These are phyloP conservation scores for Colletotrichum sp. DNA, from an alignment of 2,329 filamentous ascomycete genomes.

Conservation along the genomic window DNA sequence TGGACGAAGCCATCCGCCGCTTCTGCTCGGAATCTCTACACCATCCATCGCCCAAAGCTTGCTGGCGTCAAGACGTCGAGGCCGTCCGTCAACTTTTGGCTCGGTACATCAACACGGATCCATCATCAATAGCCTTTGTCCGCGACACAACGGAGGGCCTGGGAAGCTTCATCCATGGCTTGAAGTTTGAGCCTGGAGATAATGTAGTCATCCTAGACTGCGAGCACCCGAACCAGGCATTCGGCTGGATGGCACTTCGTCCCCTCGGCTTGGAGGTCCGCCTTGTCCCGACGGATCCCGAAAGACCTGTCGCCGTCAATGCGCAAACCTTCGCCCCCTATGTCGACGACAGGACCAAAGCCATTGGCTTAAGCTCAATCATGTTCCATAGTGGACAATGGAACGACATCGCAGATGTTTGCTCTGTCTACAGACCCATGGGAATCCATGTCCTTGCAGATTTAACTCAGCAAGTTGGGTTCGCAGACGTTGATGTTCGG, in stretches of 20 bases:
- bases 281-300: constrained; percentile 24
- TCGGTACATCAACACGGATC: constrained; percentile 32
- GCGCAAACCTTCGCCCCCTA: constrained; percentile 31
- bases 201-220: constrained; percentile 36
- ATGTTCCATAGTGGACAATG: constrained; percentile 37
- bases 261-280: constrained; percentile 31
- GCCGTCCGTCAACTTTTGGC: constrained; percentile 23
- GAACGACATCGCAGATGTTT: constrained; percentile 34
- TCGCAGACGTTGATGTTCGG: constrained; percentile 31
- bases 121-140: constrained; percentile 30
- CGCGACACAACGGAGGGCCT: constrained; percentile 38
- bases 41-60: constrained; percentile 25
- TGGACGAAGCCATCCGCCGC: constrained; percentile 31
- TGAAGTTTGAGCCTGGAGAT: constrained; percentile 30
- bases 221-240: constrained; percentile 36
- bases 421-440: constrained; percentile 25
- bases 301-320: constrained; percentile 10
- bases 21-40: constrained; percentile 30
- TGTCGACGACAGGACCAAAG: constrained; percentile 32
- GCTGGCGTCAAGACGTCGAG: not conserved
- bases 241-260: constrained; percentile 33
- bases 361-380: constrained; percentile 35
- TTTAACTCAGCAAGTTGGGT: constrained; percentile 37
- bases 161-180: constrained; percentile 28
- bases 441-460: constrained; percentile 37